Base-by-base conservation (phyloP, 2,329 filamentous ascomycete species). In the Coleophoma crateriformis region DNA sequence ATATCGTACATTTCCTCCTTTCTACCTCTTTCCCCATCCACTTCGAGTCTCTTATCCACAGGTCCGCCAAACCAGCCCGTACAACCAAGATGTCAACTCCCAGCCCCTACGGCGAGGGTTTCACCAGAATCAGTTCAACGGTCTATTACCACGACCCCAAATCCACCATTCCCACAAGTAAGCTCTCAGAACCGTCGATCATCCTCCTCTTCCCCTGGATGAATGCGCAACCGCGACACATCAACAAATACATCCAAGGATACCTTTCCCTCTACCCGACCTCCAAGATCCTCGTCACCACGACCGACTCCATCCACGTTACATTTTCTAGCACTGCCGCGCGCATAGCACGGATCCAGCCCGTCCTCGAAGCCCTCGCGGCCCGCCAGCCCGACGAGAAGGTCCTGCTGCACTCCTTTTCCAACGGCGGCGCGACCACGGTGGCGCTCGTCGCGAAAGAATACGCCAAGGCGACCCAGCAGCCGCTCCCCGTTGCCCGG, bases 191-290 rank as follows among this genome's bases (percentile, higher is more conserved):
- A 4, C 64, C 65, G 15, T 67, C 66, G 42, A 67, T 77, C 22
- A 64, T 77, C 47, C 59, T 77, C 48, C 62, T 73, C 46, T 67
- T 56, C 32, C 58, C 73, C 53, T 78, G 74, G 75, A 73, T 76
- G 64, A 70, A 71, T 45, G 74, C 74, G 2, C 58, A 61, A 7
- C 58, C 67, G 2, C 66, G 68, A 14, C 68, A 73, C 42, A 62
- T 75, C 27, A 58, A 66, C 46, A 77, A 77, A 63, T 78, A 76
- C 56, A 65, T 71, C n/a, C 49, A 61, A 1, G 64, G 67, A 47
- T 77, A 78, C 58, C 61, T 64, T 22, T 61, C 59, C 1, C 63
- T 75, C 5, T 69, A 68, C 38, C 74, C 74, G 7, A 57, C 60
- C 11, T 63, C 72, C 3, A 67, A 68, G 33, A 74, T 80, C 46